These are phyloP conservation scores for Erythrobasidium hasegawianum DNA, from an alignment of 1,284 basidiomycete genomes.

Conservation along the genomic window DNA sequence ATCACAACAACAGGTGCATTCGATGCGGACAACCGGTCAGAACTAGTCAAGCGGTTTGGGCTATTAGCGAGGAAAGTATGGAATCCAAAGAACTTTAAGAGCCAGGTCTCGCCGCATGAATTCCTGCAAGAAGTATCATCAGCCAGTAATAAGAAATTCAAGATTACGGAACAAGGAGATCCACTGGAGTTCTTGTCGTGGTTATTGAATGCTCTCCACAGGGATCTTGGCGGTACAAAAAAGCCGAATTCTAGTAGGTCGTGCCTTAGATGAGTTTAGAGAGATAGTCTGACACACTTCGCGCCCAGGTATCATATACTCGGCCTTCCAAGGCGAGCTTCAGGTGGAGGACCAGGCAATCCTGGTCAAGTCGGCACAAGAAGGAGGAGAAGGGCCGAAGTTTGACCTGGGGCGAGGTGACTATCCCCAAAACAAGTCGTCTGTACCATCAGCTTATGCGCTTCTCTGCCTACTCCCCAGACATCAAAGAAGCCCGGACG, in stretches of 20 bases:
- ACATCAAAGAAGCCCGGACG: constrained; percentile 76
- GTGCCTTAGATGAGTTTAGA: no score
- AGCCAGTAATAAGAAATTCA: constrained; percentile 80
- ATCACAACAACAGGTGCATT: constrained; percentile 15
- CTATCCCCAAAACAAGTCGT: no score
- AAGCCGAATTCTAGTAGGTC: constrained; percentile 69
- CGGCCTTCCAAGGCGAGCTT: constrained; percentile 89
- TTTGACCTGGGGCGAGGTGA: no score
- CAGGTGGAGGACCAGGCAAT: constrained; percentile 92
- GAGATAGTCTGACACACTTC: no score
- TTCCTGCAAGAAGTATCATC: constrained; percentile 93
- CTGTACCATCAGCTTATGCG: no score
- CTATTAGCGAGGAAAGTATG: constrained; percentile 80
- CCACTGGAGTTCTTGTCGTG: constrained; percentile 95
- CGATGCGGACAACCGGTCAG: constrained; percentile 49
- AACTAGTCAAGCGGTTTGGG: constrained; percentile 81
- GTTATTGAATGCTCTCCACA: constrained; percentile 88
- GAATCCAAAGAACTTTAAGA: constrained; percentile 94
- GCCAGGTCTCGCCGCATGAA: constrained; percentile 96
- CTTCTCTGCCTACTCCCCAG: no score
- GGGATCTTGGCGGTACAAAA: constrained; percentile 82
- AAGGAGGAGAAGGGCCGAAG: constrained; percentile 8
- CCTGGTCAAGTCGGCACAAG: constrained; percentile 49
- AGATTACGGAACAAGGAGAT: constrained; percentile 88
- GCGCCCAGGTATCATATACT: constrained; percentile 73